A percentile compares a stretch with the other conserved stretches of the same genome.
Conservation (phyloP, 495 filamentous ascomycete genomes). For the Talaromyces adpressus region DNA sequence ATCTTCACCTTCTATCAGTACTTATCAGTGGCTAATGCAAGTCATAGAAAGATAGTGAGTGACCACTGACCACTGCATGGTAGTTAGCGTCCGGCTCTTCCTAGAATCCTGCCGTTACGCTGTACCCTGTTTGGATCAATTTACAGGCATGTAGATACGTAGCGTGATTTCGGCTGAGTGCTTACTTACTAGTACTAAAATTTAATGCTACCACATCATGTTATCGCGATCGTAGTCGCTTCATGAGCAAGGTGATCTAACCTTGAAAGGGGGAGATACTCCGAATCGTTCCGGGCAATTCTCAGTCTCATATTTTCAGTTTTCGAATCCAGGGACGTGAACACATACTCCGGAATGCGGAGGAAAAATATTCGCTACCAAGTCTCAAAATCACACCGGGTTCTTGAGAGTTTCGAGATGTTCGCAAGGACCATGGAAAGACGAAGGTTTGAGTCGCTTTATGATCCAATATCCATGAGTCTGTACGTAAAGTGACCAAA, state of each 20-base stretch:
- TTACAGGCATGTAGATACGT: too few species aligned
- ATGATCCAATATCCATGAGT: background rate
- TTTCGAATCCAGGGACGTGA: background rate
- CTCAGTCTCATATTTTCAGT: background rate
- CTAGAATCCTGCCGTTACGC: background rate
- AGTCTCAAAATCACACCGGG: background rate
- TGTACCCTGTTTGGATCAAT: background rate
- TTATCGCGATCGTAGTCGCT: background rate
- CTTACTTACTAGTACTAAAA: too few species aligned
- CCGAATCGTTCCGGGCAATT: background rate
- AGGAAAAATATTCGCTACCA: background rate
- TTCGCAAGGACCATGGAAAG: background rate
- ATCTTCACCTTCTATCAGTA: background rate
- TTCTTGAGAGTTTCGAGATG: background rate
- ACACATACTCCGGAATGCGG: background rate
- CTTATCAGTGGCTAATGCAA: background rate
- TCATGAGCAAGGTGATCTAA: background rate
- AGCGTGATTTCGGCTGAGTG: too few species aligned
- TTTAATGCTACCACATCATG: background rate
- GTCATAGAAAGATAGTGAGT: background rate
- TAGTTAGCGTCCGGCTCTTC: background rate
- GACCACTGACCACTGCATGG: background rate
- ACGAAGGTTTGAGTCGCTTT: background rate
- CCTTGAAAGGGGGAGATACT: background rate
- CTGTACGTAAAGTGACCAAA: too few species aligned